Percentiles rank a stretch among this genome's conserved stretches.
Conservation (phyloP, 352 stramenopile genomes). For the Phytophthora aleatoria region DNA sequence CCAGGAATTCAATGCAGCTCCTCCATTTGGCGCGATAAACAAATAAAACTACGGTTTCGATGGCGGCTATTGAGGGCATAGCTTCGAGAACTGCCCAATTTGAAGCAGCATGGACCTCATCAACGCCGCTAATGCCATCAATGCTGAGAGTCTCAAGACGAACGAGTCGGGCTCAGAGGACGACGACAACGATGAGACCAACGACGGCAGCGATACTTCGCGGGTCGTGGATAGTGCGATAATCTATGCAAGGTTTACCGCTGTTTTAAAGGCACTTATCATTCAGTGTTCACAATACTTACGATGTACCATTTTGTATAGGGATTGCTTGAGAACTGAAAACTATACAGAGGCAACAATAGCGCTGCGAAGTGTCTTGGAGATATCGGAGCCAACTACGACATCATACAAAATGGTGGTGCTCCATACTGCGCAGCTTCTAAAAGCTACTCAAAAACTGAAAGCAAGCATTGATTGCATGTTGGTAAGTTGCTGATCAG, state of each 20-base stretch:
- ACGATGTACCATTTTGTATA: constrained; percentile 17
- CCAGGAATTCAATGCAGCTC: too few relatives aligned
- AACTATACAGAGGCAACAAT: constrained; percentile 48
- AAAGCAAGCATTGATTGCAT: constrained; percentile 44
- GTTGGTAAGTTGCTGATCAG: constrained; percentile 24
- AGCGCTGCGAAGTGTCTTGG: constrained; percentile 49
- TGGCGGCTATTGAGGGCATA: not conserved
- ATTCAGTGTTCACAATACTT: not conserved
- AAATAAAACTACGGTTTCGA: constrained; percentile 1
- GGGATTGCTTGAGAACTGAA: constrained; percentile 47
- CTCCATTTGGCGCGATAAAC: not conserved
- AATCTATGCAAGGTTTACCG: constrained; percentile 28
- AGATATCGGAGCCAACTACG: constrained; percentile 37
- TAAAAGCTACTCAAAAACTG: constrained; percentile 33
- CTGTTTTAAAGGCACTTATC: not conserved
- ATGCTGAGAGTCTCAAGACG: not conserved
- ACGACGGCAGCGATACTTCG: constrained; percentile 21
- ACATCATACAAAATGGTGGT: constrained; percentile 36
- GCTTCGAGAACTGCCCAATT: not conserved
- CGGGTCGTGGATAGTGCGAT: constrained; percentile 26
- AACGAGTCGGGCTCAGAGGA: not conserved
- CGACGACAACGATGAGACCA: constrained; percentile 1
- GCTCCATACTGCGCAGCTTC: constrained; percentile 50
- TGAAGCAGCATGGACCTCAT: not conserved
- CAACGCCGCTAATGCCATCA: not conserved